Evolutionary conservation across 2,329 filamentous ascomycete species (phyloP), one percentile per base, ranked within the genome.

Genomic region (Aureobasidium zeae): DNA sequence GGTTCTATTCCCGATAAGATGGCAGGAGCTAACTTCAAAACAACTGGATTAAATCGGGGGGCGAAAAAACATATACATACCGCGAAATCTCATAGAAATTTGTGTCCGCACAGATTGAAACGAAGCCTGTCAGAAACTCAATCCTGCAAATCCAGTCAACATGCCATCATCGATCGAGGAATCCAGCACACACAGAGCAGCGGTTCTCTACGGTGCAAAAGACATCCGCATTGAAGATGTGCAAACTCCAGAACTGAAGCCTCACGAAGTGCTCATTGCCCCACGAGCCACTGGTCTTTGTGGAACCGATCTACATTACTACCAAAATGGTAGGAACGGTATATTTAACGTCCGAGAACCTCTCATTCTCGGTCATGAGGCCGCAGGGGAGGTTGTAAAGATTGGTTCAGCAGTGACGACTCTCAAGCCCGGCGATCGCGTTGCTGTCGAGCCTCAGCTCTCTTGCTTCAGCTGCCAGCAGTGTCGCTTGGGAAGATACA

Each of bases 311-410:
- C 28, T 47, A 5, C 45, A 47, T 29, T 45, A 47, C 20, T 44
- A 45, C 17, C 16, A 22, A 13, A 41, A 45, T 17, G 16, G 22
- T 22, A n/a, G 28, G 5, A 47, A 47, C 16, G 45, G 39, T 8
- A 31, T 15, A 22, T 31, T 45, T 20, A 12, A 21, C 3, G 20
- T 46, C 9, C 36, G 24, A 21, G 73, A 73, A 11, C 75, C 45
- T 13, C 12, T 47, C 4, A 21, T 16, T 15, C 31, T 47, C 15
- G 45, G 45, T 16, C 45, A 47, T 31, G 48, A 49, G 13, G 12
- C 31, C n/a, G 38, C 46, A 19, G 48, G 37, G 11, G 30, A 15
- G 9, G 26, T 49, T 11, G 39, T 37, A 10, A 39, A 39, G 7
- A 34, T 49, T 29, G 48, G 48, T 2, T 2, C 8, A 5, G 34